phyloP scores from a whole-genome alignment of 1,284 basidiomycete species.

The Heliocybe sulcata region DNA sequence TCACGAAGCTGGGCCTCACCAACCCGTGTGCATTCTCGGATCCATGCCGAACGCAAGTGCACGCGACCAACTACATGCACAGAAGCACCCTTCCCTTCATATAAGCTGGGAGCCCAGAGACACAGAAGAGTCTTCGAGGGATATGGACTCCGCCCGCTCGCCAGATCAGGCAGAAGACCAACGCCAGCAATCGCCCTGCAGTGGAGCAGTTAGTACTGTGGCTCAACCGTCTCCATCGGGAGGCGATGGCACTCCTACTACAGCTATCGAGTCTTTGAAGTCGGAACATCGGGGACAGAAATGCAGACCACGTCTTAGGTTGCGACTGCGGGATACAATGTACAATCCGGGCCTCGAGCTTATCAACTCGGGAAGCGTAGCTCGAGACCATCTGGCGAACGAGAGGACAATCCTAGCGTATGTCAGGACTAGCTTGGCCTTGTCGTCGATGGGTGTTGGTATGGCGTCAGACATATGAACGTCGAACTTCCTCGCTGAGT shows the following conservation, averaged over 20 bases:
- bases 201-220: neutral
- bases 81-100: neutral
- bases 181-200: neutral
- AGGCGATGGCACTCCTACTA: neutral
- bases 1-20: neutral
- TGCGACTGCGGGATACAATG: neutral
- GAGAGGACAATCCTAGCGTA: conserved; percentile 30
- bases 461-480: conserved; percentile 14
- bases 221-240: neutral
- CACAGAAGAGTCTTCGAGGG: neutral
- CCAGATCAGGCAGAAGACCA: neutral
- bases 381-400: conserved; percentile 24
- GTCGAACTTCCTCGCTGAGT: neutral
- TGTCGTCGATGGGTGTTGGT: conserved; percentile 39
- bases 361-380: conserved; percentile 13
- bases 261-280: neutral
- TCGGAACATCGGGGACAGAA: neutral
- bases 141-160: neutral
- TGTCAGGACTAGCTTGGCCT: conserved; percentile 25
- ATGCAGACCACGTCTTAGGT: neutral
- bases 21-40: neutral
- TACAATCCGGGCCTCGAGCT: conserved; percentile 3
- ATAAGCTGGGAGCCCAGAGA: neutral
- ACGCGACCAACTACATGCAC: neutral
- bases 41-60: neutral